Percentiles rank a stretch among this genome's conserved stretches.
These are phyloP conservation scores for Macrolepiota dolichaula DNA, from an alignment of 768 basidiomycete genomes.

Conservation along the genomic window DNA sequence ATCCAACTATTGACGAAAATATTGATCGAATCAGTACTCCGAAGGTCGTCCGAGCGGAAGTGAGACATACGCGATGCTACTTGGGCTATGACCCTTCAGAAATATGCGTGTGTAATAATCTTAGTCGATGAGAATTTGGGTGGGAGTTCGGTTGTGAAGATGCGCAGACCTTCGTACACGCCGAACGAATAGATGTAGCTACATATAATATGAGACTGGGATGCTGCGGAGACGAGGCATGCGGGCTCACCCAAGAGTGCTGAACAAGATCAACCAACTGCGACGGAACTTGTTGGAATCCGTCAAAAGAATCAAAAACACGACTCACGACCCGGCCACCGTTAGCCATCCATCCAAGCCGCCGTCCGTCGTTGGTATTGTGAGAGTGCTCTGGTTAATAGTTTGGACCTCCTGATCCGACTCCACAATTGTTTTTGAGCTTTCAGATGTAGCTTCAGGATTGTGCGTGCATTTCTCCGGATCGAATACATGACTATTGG, in stretches of 20 bases:
- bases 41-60: background rate
- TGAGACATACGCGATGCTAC: slow-evolving; percentile 37
- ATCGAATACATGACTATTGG: background rate
- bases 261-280: slow-evolving; percentile 41
- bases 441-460: background rate
- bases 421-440: background rate
- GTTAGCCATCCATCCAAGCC: slow-evolving; percentile 40
- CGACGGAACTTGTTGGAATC: background rate
- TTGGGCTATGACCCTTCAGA: slow-evolving; percentile 32
- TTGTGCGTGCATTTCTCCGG: background rate
- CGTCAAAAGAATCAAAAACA: background rate
- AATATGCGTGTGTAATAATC: slow-evolving; percentile 41
- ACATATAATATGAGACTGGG: background rate
- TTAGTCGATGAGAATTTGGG: slow-evolving; percentile 26
- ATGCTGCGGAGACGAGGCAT: background rate
- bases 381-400: background rate
- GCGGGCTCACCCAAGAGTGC: slow-evolving; percentile 36
- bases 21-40: background rate
- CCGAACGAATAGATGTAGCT: slow-evolving; percentile 28
- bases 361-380: slow-evolving; percentile 27
- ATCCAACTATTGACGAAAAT: slow-evolving; percentile 34
- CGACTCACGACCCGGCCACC: slow-evolving; percentile 40
- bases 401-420: background rate
- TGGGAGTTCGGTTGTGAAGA: background rate
- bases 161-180: slow-evolving; percentile 28